These are phyloP conservation scores for Pythium aquatile DNA, from an alignment of 352 stramenopile species.

Conservation along the genomic window DNA sequence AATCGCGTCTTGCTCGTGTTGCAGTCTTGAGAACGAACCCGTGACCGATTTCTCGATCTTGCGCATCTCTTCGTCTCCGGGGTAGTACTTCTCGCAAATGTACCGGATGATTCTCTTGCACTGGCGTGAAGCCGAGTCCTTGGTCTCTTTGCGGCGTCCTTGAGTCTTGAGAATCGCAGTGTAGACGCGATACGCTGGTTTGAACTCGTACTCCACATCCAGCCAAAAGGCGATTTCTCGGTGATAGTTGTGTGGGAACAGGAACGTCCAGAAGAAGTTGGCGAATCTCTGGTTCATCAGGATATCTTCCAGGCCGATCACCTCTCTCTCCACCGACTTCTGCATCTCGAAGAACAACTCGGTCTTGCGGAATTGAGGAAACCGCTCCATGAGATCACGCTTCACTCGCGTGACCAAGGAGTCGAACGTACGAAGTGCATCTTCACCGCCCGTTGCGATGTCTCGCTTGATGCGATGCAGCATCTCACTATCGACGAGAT, in stretches of 20 bases:
- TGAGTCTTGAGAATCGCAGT: slow-evolving; percentile 55
- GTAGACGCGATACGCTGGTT: slow-evolving; percentile 76
- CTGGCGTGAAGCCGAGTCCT: slow-evolving; percentile 57
- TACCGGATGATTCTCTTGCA: slow-evolving; percentile 78
- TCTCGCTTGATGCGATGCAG: slow-evolving; percentile 75
- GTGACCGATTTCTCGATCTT: slow-evolving; percentile 67
- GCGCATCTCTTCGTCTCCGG: slow-evolving; percentile 70
- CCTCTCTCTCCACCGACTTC: slow-evolving; percentile 72
- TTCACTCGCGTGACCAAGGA: slow-evolving; percentile 75
- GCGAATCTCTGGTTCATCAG: slow-evolving; percentile 87
- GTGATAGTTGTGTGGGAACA: slow-evolving; percentile 88
- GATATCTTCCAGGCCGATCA: slow-evolving; percentile 82
- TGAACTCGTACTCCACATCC: slow-evolving; percentile 88
- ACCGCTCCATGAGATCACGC: slow-evolving; percentile 74
- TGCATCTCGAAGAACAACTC: slow-evolving; percentile 82
- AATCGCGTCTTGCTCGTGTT: slow-evolving; percentile 82
- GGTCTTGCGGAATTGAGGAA: slow-evolving; percentile 76
- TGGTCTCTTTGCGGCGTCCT: slow-evolving; percentile 43
- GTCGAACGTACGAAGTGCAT: slow-evolving; percentile 80
- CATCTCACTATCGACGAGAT: slow-evolving; percentile 59
- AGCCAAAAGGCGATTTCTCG: slow-evolving; percentile 83
- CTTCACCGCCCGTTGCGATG: slow-evolving; percentile 71
- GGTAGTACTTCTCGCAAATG: slow-evolving; percentile 85
- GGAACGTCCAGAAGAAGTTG: slow-evolving; percentile 89
- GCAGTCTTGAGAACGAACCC: slow-evolving; percentile 57